Base-by-base conservation (phyloP, 176 grass and related monocot species). In the Bolboschoenus planiculmis region DNA sequence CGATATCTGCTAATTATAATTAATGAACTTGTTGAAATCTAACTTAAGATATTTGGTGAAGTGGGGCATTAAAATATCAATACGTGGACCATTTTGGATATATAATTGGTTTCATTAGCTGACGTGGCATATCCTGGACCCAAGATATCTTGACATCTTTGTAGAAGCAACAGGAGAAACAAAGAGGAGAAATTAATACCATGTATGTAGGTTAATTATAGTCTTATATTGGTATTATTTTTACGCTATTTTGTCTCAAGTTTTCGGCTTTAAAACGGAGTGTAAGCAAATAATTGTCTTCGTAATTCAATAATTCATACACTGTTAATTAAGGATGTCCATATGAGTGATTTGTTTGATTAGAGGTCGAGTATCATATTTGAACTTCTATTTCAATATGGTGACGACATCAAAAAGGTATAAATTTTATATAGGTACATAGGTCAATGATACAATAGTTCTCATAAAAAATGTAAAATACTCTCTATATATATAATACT, bases 71-170 rank as follows among this genome's bases (percentile, higher is more conserved):
- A 33, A 74, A 29, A 81, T 20, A 92, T 89, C 81, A 36, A 59
- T 51, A 81, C 81, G 78, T 70, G 55, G 43, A 51, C 60, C 78
- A 65, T 85, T 85, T 83, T n/a, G 83, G 59, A 24, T 27, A n/a
- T 24, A 30, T 39, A 62, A 33, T 53, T 66, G 43, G 29, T 54
- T 62, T 30, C 3, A 29, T 31, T 50, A 51, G 65, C 11, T 18
- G 24, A 87, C 85, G 85, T 74, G 64, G 78, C 78, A 61, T n/a
- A 1, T 11, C n/a, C 21, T 40, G 23, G 35, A 1, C 4, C 39
- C 57, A 56, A 62, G 35, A 82, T 7, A 71, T 48, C 37, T 20
- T 43, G 34, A 72, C 51, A 75, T 82, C 47, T 58, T 36, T 50
- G 48, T n/a, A 44, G 59, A 86, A 86, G 61, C 61, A 80, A 86